A percentile compares a stretch with the other conserved stretches of the same genome.
Conservation (phyloP, 306 rosid genomes). For the Lathyrus tuberosus region DNA sequence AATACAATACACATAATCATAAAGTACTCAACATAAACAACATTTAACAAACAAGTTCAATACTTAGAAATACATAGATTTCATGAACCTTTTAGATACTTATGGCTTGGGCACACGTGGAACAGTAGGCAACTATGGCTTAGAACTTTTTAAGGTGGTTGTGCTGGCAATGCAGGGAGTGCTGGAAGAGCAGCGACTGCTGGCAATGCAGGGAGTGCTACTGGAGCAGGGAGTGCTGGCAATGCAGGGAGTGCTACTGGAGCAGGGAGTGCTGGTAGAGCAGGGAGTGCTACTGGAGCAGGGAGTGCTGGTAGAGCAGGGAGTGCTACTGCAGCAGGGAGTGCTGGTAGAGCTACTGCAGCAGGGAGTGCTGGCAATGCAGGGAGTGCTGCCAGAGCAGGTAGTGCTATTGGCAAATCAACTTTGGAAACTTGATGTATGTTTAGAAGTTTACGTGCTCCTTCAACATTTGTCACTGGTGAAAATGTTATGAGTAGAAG, state of each 20-base stretch:
- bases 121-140: constrained; percentile 15
- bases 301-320: too few relatives aligned
- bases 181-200: too few relatives aligned
- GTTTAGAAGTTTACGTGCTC: constrained; percentile 41
- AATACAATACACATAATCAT: background rate
- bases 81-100: constrained; percentile 15
- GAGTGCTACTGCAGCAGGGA: too few relatives aligned
- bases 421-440: constrained; percentile 32
- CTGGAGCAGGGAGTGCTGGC: too few relatives aligned
- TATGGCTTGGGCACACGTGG: constrained; percentile 5
- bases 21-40: background rate
- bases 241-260: background rate
- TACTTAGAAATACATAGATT: background rate
- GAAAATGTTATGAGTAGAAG: constrained; percentile 40
- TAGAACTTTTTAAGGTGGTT: background rate
- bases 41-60: background rate
- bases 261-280: too few relatives aligned
- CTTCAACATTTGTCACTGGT: constrained; percentile 41
- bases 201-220: too few relatives aligned
- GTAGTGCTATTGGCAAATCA: constrained; percentile 24
- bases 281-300: too few relatives aligned
- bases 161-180: background rate
- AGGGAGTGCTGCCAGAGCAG: constrained; percentile 8
- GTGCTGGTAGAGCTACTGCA: background rate
- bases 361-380: too few relatives aligned